Conservation (phyloP, 306 rosid species). For the Datisca glomerata region DNA sequence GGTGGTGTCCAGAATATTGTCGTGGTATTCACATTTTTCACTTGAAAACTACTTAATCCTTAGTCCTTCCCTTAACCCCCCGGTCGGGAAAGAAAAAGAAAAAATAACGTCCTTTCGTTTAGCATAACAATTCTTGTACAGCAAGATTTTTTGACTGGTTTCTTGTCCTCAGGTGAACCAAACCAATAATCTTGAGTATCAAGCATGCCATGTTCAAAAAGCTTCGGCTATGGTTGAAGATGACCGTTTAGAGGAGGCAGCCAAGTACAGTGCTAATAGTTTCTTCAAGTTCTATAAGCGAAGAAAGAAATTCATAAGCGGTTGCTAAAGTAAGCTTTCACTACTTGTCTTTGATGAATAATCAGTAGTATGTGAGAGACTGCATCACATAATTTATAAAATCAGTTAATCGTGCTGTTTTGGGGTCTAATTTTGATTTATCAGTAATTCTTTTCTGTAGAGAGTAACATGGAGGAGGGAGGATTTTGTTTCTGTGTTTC, state of each 20-base stretch:
- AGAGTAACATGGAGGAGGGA: too few relatives aligned
- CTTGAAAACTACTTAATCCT: too few relatives aligned
- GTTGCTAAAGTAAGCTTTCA: not conserved
- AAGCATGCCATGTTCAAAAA: conserved; percentile 15
- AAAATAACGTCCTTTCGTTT: too few relatives aligned
- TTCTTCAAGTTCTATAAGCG: conserved; percentile 23
- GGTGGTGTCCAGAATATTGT: conserved; percentile 3
- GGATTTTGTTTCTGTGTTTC: too few relatives aligned
- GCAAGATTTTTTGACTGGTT: not conserved
- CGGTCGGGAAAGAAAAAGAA: too few relatives aligned
- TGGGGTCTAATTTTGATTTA: too few relatives aligned
- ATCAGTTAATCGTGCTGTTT: too few relatives aligned
- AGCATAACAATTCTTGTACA: not conserved
- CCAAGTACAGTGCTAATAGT: not conserved
- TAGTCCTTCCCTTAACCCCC: too few relatives aligned
- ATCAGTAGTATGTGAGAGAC: too few relatives aligned
- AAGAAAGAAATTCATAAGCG: conserved; percentile 22
- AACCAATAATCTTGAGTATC: conserved; percentile 9
- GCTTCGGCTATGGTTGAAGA: conserved; percentile 9
- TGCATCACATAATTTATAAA: too few relatives aligned
- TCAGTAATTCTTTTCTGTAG: too few relatives aligned
- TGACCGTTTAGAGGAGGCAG: conserved; percentile 5
- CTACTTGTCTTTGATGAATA: too few relatives aligned
- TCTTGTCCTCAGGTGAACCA: conserved; percentile 20
- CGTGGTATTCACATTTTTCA: conserved; percentile 21